Evolutionary conservation across 106 monocot species (phyloP), one percentile per base, ranked within the genome.

Genomic region (Phalaenopsis equestris): DNA sequence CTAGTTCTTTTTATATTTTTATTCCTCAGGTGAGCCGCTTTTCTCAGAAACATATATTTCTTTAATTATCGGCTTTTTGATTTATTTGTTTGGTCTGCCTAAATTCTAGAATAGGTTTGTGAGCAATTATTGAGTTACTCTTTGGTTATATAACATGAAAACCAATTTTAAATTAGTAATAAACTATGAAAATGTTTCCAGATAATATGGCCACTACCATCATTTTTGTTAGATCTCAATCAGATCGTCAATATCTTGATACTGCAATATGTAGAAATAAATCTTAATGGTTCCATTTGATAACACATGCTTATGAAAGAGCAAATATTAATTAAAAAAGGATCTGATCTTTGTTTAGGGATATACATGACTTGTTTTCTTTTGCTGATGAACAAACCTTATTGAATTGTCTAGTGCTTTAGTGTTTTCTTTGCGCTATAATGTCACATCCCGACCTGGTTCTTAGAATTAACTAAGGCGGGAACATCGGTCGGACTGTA

Each of bases 11-110:
- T 84, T 87, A 81, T 80, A 84, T 90, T 81, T 90, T 93, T 79
- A 87, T 96, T 49, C 96, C 96, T 73, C 96, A 93, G 93, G 96
- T 96, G 72, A 86, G 84, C 79, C 37, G 41, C 64, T 5, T 39
- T 82, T 8, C 21, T 82, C 21, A 73, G 5, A n/a, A 41, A 23
- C 15, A 39, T 83, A 8, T 45, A 52, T 52, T 14, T 39, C 41
- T 37, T 12, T 23, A 64, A 64, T 64, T 21, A 64, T 64, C 64
- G 23, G n/a, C 64, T 9, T 5, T 64, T 23, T 23, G 23, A 24
- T 64, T 64, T 64, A 24, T 64, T 23, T 58, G 58, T 58, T 23
- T 64, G 64, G 52, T 64, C 23, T 64, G 21, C 23, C 6, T 64
- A 64, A 64, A 4, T 64, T 21, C 64, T 64, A 6, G 8, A 9